Conservation (phyloP, 2,329 filamentous ascomycete genomes). For the Cordyceps tenuipes region DNA sequence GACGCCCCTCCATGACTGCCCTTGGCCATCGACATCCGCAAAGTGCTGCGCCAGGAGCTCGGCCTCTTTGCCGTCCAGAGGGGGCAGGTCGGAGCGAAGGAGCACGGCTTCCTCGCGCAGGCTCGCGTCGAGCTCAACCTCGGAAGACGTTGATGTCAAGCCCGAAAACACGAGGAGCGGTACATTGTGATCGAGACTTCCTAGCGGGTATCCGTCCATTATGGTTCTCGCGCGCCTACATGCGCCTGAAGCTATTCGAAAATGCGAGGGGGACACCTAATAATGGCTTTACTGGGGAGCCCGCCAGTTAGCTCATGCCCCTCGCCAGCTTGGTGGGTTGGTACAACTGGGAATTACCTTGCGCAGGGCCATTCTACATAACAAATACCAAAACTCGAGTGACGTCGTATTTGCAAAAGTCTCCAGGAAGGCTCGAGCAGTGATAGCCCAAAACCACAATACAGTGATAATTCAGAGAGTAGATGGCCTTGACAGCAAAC, state of each 20-base stretch:
- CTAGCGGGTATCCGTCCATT: constrained; percentile 69
- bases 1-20: constrained; percentile 59
- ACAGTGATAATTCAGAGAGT: neutral
- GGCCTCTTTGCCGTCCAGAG: constrained; percentile 57
- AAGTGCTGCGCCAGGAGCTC: constrained; percentile 59
- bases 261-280: constrained; percentile 1
- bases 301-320: constrained; percentile 7
- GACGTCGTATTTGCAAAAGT: neutral
- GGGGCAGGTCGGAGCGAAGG: constrained; percentile 63
- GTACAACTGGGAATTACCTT: neutral
- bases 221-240: constrained; percentile 13
- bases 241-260: neutral
- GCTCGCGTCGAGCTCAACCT: constrained; percentile 37
- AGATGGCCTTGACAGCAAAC: neutral
- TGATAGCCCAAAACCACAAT: too few relatives aligned
- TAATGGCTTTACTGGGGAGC: constrained; percentile 1
- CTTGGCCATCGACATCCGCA: constrained; percentile 53
- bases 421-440: neutral
- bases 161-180: constrained; percentile 79
- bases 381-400: neutral
- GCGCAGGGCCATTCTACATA: neutral
- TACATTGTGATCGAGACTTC: constrained; percentile 79
- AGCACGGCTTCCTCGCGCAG: constrained; percentile 51
- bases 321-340: neutral
- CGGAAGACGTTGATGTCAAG: constrained; percentile 39